phyloP scores from a whole-genome alignment of 345 rosid genomes.

The Bretschneidera sinensis region DNA sequence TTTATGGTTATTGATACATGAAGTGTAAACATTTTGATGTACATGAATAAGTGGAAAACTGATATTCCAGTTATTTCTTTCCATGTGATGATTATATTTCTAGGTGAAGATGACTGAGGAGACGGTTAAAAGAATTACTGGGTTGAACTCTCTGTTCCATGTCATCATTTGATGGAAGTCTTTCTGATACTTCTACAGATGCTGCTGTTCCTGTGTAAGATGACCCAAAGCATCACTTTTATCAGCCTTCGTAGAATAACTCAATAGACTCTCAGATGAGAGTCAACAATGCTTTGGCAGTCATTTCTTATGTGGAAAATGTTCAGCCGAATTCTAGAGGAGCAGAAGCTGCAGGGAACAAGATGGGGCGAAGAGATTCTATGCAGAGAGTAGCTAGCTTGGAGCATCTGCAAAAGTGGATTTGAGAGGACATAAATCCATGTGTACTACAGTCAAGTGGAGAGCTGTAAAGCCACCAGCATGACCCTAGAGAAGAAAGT shows the following conservation, averaged over 20 bases:
- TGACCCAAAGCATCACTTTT: conserved; percentile 31
- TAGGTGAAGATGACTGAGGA: conserved; percentile 99
- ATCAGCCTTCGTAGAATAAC: conserved; percentile 26
- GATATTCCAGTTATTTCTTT: neutral
- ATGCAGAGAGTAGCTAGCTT: conserved; percentile 83
- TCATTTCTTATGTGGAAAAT: conserved; percentile 41
- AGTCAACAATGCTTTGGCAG: conserved; percentile 32
- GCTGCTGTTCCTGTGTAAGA: conserved; percentile 54
- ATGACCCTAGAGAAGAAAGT: conserved; percentile 15
- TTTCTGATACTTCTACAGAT: conserved; percentile 49
- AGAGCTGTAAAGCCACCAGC: conserved; percentile 16
- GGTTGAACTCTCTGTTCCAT: conserved; percentile 62
- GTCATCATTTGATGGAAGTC: conserved; percentile 38
- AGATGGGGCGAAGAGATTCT: conserved; percentile 59
- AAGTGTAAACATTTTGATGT: neutral
- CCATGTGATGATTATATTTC: conserved; percentile 7
- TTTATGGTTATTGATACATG: too few relatives aligned
- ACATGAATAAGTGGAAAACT: neutral
- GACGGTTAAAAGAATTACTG: conserved; percentile 72
- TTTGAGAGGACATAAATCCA: conserved; percentile 42
- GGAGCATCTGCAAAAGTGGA: conserved; percentile 87
- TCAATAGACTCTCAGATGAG: conserved; percentile 28
- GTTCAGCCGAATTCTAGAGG: conserved; percentile 25
- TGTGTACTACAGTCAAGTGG: conserved; percentile 18
- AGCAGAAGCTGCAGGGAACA: conserved; percentile 34